phyloP scores from a whole-genome alignment of 805 yeast species.

The Ogataea pignaliae region DNA sequence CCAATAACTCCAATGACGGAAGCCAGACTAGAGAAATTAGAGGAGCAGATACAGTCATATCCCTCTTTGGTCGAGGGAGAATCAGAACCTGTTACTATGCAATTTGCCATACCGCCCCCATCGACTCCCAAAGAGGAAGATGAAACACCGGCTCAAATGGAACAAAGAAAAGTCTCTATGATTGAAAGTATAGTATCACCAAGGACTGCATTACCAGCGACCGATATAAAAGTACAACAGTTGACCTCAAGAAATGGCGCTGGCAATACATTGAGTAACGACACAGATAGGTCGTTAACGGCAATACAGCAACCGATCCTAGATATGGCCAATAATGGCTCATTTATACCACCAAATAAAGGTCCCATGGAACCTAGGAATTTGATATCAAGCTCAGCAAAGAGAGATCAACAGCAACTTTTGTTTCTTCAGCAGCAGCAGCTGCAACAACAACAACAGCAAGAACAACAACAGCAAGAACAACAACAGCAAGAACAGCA shows the following conservation, averaged over 20 bases:
- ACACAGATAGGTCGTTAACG: neutral
- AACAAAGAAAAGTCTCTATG: too few species aligned
- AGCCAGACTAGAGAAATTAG: too few species aligned
- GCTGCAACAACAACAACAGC: neutral
- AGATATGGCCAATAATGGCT: conserved; percentile 10
- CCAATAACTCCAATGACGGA: too few species aligned
- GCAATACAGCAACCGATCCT: conserved; percentile 11
- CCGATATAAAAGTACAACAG: neutral
- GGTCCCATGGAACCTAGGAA: neutral
- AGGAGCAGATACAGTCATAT: too few species aligned
- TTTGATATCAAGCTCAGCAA: neutral
- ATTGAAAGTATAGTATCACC: neutral
- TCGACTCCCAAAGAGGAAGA: too few species aligned
- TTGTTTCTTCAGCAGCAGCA: neutral
- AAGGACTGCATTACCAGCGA: neutral
- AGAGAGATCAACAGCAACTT: conserved; percentile 1
- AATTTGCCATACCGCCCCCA: too few species aligned
- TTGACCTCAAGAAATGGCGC: too few species aligned
- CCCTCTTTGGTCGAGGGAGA: too few species aligned
- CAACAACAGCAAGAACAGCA: conserved; percentile 1
- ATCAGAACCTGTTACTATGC: too few species aligned
- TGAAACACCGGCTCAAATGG: too few species aligned
- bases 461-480: conserved; percentile 1
- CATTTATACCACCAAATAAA: neutral
- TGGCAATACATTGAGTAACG: too few species aligned